Evolutionary conservation across 1,284 basidiomycete genomes (phyloP).

Genomic region (Exobasidium rhododendri): DNA sequence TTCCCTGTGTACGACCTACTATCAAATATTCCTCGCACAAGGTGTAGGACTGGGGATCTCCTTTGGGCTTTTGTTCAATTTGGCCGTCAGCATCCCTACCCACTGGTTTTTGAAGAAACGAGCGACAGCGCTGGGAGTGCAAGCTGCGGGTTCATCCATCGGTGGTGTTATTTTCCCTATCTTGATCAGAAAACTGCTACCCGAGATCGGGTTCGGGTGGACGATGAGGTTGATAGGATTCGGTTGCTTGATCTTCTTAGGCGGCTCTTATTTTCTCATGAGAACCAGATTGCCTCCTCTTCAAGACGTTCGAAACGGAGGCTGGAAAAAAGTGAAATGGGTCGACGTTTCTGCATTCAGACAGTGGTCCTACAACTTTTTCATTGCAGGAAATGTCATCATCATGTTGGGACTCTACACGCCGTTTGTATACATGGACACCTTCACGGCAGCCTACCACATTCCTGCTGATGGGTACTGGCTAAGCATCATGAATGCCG

Average conservation of each 20-base stretch:
- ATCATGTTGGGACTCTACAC: constrained; percentile 27
- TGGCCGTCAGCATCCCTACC: constrained; percentile 9
- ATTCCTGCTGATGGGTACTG: constrained; percentile 16
- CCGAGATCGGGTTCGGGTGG: constrained; percentile 33
- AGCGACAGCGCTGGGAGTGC: constrained; percentile 24
- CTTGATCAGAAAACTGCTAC: constrained; percentile 27
- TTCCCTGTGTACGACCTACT: constrained; percentile 38
- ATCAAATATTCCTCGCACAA: constrained; percentile 41
- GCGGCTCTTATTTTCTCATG: constrained; percentile 10
- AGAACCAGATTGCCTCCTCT: constrained; percentile 13
- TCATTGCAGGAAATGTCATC: constrained; percentile 11
- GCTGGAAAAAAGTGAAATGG: constrained; percentile 17
- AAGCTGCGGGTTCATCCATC: constrained; percentile 33
- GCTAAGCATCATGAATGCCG: constrained; percentile 18
- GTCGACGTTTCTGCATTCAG: constrained; percentile 17
- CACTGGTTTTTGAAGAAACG: constrained; percentile 14
- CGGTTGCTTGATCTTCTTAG: not conserved
- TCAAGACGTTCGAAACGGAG: not conserved
- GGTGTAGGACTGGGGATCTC: constrained; percentile 37
- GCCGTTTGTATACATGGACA: constrained; percentile 34
- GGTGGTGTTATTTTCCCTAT: constrained; percentile 46
- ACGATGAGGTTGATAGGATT: constrained; percentile 18
- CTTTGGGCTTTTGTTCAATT: constrained; percentile 25
- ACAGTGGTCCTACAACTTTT: constrained; percentile 13
- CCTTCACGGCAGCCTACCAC: constrained; percentile 8